Percentiles rank a stretch among this genome's conserved stretches.
Conservation (phyloP, 768 basidiomycete species). For the Kwoniella heveanensis region DNA sequence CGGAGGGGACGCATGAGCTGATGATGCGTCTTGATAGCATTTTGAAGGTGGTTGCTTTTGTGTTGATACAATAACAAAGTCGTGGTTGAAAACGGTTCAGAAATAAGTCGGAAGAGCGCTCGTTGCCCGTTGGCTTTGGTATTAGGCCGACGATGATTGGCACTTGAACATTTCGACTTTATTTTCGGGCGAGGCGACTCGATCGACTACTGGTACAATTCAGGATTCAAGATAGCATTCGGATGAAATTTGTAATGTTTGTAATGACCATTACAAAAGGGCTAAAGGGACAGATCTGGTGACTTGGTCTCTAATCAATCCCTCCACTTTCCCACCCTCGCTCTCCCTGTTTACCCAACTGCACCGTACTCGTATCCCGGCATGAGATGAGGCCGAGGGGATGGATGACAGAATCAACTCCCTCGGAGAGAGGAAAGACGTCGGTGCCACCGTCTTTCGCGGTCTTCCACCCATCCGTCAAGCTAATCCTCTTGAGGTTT, state of each 20-base stretch:
- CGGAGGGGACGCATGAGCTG: neutral
- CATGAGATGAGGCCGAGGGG: no score
- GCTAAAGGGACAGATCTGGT: no score
- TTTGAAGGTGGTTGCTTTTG: neutral
- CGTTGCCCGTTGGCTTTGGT: neutral
- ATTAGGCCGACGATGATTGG: constrained; percentile 2
- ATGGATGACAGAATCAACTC: no score
- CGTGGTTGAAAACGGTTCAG: neutral
- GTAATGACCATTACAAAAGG: no score
- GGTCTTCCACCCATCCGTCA: no score
- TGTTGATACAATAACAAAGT: neutral
- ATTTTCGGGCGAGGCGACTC: constrained; percentile 2
- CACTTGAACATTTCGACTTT: neutral
- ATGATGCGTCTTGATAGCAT: constrained; percentile 24
- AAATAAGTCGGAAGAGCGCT: neutral
- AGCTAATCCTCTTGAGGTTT: no score
- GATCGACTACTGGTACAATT: neutral
- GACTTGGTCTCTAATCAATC: neutral
- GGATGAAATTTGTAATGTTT: no score
- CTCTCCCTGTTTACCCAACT: no score
- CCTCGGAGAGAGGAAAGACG: no score
- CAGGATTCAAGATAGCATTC: no score
- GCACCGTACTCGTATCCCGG: no score
- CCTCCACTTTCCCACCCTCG: constrained; percentile 1
- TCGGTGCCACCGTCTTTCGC: no score